A percentile compares a stretch with the other conserved stretches of the same genome.
phyloP scores from a whole-genome alignment of 179 eudicot genomes.

The Nepenthes alata region DNA sequence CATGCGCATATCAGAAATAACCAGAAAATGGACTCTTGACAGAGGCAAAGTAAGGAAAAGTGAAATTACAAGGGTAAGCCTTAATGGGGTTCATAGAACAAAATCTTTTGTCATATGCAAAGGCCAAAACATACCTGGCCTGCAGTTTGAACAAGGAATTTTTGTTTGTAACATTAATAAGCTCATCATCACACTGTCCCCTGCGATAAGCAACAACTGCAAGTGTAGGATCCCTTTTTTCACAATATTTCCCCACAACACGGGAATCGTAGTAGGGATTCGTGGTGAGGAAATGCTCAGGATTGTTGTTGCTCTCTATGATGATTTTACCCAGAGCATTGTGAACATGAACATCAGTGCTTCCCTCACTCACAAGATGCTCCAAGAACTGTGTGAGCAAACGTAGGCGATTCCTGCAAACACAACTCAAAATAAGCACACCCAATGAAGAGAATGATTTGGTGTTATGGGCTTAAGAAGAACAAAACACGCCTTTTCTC shows the following conservation, averaged over 20 bases:
- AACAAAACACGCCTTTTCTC: slow-evolving; percentile 25
- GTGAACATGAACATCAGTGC: slow-evolving; percentile 48
- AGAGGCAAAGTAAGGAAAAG: background rate
- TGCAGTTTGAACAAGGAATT: slow-evolving; percentile 40
- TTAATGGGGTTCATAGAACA: background rate
- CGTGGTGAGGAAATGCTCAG: slow-evolving; percentile 50
- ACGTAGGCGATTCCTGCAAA: slow-evolving; percentile 35
- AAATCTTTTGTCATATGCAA: background rate
- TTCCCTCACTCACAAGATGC: slow-evolving; percentile 47
- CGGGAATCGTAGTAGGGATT: slow-evolving; percentile 51
- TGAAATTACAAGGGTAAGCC: background rate
- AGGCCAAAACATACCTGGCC: slow-evolving; percentile 22
- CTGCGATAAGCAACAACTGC: slow-evolving; percentile 44
- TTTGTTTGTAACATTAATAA: slow-evolving; percentile 35
- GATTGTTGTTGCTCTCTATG: slow-evolving; percentile 45
- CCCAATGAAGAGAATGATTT: background rate
- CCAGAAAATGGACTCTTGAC: background rate
- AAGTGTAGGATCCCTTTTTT: slow-evolving; percentile 46
- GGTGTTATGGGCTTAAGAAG: background rate
- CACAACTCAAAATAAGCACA: slow-evolving; percentile 8
- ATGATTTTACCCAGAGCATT: slow-evolving; percentile 47
- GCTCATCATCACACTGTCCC: slow-evolving; percentile 49
- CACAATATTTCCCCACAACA: slow-evolving; percentile 48
- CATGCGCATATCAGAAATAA: background rate
- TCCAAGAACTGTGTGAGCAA: slow-evolving; percentile 45